Evolutionary conservation across 768 basidiomycete genomes (phyloP).

Genomic region (Termitomyces sp.): DNA sequence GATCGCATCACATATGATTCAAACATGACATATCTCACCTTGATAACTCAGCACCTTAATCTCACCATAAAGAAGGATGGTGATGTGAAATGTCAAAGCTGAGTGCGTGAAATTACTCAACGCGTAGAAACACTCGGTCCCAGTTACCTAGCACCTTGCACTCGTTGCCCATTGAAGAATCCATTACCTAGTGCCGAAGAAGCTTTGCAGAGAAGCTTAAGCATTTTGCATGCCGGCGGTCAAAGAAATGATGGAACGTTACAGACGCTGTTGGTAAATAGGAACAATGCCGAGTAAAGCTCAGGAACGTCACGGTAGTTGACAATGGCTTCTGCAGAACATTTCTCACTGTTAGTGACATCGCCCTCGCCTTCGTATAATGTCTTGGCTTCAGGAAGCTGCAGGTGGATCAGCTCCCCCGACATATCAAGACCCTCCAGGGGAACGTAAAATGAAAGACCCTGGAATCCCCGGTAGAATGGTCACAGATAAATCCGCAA

Average conservation of each 20-base stretch:
- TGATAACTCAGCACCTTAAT: not conserved
- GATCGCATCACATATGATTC: not conserved
- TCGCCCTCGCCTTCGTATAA: conserved; percentile 18
- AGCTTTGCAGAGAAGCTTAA: not conserved
- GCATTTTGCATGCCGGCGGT: not conserved
- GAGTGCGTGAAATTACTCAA: not conserved
- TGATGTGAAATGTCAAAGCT: not conserved
- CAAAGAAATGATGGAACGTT: not conserved
- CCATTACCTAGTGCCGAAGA: not conserved
- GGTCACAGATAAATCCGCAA: conserved; percentile 78
- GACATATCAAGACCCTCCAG: conserved; percentile 31
- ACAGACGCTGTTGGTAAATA: not conserved
- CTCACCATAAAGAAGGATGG: not conserved
- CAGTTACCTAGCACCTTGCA: not conserved
- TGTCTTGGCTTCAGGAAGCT: conserved; percentile 65
- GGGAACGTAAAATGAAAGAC: conserved; percentile 52
- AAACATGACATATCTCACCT: not conserved
- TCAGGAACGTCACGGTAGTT: not conserved
- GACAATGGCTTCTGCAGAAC: not conserved
- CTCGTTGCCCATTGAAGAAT: not conserved
- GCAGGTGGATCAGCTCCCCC: conserved; percentile 30
- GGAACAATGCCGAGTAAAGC: not conserved
- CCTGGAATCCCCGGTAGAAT: conserved; percentile 53
- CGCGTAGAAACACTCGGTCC: too few species aligned
- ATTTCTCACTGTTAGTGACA: not conserved